A percentile compares a stretch with the other conserved stretches of the same genome.
phyloP scores from a whole-genome alignment of 306 rosid genomes.

The Quercus cerris region DNA sequence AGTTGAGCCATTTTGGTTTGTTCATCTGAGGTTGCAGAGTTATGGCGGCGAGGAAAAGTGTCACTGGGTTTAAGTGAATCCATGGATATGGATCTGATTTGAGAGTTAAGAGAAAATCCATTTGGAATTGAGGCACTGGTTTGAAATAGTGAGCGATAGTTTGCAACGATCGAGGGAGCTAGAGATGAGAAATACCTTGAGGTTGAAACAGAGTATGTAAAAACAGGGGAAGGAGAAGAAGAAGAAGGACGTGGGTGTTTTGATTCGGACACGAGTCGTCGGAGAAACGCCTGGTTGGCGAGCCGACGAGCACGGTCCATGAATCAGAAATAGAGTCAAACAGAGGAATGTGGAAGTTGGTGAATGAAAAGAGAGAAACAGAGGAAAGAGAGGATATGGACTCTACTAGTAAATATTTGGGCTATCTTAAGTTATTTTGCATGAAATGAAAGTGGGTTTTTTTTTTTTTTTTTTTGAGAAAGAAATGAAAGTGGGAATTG shows the following conservation, averaged over 20 bases:
- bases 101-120: conserved; percentile 19
- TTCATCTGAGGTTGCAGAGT: conserved; percentile 89
- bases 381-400: too few relatives aligned
- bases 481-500: too few relatives aligned
- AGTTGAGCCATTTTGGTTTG: conserved; percentile 71
- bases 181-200: conserved; percentile 69
- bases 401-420: too few relatives aligned
- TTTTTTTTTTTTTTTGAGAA: too few relatives aligned
- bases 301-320: conserved; percentile 97
- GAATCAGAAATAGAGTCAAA: background rate
- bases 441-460: too few relatives aligned
- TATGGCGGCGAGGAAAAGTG: conserved; percentile 89
- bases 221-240: conserved; percentile 37
- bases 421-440: too few relatives aligned
- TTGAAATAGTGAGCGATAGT: conserved; percentile 17
- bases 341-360: too few relatives aligned
- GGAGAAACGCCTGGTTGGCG: conserved; percentile 81
- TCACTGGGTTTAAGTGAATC: conserved; percentile 84
- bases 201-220: conserved; percentile 33
- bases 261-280: conserved; percentile 74
- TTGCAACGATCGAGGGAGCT: conserved; percentile 40
- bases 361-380: too few relatives aligned
- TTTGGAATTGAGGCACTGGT: too few relatives aligned
- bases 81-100: conserved; percentile 73
- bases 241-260: conserved; percentile 40